These are phyloP conservation scores for Solanum pinnatisectum DNA, from an alignment of 257 asterid genomes.

Conservation along the genomic window DNA sequence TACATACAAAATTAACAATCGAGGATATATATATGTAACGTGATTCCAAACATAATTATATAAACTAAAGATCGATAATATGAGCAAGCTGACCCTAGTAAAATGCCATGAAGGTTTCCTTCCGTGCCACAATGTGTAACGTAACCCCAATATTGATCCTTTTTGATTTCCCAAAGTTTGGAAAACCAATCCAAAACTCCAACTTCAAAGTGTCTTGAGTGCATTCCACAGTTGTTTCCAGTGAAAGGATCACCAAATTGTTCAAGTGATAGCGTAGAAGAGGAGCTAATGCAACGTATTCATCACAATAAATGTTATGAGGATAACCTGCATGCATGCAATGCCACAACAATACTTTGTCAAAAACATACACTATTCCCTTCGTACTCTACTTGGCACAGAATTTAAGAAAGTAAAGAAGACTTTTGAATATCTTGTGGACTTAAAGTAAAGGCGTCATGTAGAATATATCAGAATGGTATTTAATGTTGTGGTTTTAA, in stretches of 20 bases:
- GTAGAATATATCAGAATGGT: no score
- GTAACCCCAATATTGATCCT: slow-evolving; percentile 76
- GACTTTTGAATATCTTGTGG: no score
- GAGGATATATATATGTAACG: not conserved
- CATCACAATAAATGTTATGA: slow-evolving; percentile 71
- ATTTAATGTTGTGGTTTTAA: no score
- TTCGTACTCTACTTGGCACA: no score
- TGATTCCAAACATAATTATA: not conserved
- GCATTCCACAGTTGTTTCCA: slow-evolving; percentile 83
- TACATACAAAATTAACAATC: no score
- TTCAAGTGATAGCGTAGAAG: slow-evolving; percentile 77
- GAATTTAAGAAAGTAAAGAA: no score
- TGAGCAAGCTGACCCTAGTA: slow-evolving; percentile 55
- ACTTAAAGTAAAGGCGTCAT: no score
- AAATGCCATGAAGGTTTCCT: slow-evolving; percentile 89
- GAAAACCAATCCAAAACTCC: slow-evolving; percentile 93
- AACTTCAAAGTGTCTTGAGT: slow-evolving; percentile 88
- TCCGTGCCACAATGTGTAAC: slow-evolving; percentile 88
- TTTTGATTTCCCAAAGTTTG: slow-evolving; percentile 72
- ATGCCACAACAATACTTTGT: not conserved
- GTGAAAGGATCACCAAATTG: slow-evolving; percentile 86
- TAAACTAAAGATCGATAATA: not conserved
- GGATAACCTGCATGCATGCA: slow-evolving; percentile 62
- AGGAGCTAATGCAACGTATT: slow-evolving; percentile 68
- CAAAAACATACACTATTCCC: no score